phyloP scores from a whole-genome alignment of 108 stramenopile species.

The Parmales sp. region DNA sequence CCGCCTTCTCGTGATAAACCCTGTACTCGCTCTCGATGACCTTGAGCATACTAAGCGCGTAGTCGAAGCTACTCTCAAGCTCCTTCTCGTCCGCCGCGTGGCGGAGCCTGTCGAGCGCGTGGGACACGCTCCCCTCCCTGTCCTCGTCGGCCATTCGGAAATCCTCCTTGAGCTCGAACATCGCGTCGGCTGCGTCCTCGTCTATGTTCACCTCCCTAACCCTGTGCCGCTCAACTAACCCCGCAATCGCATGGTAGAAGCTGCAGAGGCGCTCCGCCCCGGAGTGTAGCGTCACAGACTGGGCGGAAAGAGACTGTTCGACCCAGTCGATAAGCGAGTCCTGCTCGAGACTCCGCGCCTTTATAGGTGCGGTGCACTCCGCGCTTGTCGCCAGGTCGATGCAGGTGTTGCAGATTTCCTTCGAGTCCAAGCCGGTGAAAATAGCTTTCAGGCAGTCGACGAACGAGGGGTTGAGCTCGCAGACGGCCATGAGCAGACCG shows the following conservation, averaged over 20 bases:
- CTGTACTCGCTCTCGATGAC: constrained; percentile 30
- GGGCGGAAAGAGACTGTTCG: background rate
- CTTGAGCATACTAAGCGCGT: constrained; percentile 14
- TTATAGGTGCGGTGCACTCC: background rate
- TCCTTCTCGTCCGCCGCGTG: constrained; percentile 30
- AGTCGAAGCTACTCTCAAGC: constrained; percentile 25
- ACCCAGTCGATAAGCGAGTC: constrained; percentile 10
- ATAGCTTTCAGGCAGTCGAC: background rate
- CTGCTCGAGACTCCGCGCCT: background rate
- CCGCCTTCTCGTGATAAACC: constrained; percentile 24
- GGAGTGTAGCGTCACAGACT: background rate
- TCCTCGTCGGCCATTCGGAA: constrained; percentile 29
- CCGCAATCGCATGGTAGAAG: constrained; percentile 16
- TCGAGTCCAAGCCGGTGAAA: background rate
- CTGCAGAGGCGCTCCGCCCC: background rate
- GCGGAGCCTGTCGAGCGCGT: constrained; percentile 18
- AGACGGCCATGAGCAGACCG: background rate
- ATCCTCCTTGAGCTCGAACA: constrained; percentile 36
- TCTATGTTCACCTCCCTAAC: constrained; percentile 12
- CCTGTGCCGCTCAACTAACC: constrained; percentile 12
- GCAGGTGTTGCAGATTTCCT: background rate
- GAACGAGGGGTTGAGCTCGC: background rate
- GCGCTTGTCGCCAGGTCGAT: background rate
- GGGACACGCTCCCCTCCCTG: constrained; percentile 15
- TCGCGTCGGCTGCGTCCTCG: constrained; percentile 16